Base-by-base conservation (phyloP, 2,329 filamentous ascomycete species). In the Trichoderma asperellum region DNA sequence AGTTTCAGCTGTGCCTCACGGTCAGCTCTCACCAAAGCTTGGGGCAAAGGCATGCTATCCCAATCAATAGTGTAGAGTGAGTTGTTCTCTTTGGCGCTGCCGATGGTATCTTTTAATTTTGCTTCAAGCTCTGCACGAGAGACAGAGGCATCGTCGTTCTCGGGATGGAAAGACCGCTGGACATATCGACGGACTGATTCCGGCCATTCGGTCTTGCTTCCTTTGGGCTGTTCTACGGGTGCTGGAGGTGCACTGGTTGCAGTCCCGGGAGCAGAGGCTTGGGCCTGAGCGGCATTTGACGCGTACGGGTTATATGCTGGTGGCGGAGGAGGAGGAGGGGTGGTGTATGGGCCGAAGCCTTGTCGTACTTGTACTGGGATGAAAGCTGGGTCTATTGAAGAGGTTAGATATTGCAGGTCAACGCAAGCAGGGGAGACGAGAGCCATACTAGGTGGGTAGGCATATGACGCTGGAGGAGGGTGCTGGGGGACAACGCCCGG, bases 81-180 rank as follows among this genome's bases (percentile, higher is more conserved):
- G 73, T 91, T 87, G 74, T 83, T 87, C 74, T 95, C 91, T 73
- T 93, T 94, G 72, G 93, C 93, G 67, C 89, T 85, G 71, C 91
- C 92, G 78, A 99, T 97, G 74, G 94, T 91, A 71, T 90, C 83
- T 80, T 95, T 97, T 72, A 99, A 84, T 77, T 94, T 96, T 70
- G 85, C 84, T 79, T 97, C 92, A 85, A 97, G 91, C 69, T 97
- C 93, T 65, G 85, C 76, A 65, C 87, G 86, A 62, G 83, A 79
- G 57, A 94, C 87, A 49, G 87, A 85, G 5, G 86, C 76, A 71
- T 92, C 86, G 73, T 89, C 83, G 77, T 94, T 92, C 70, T 89
- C 87, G 32, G 89, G 87, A 62, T 92, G 89, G 78, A 98, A 98
- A 32, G 94, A 94, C 76, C 94, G 90, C 76, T 94, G 91, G 37